Conservation (phyloP, 1,284 basidiomycete species). For the Moesziomyces sp. region DNA sequence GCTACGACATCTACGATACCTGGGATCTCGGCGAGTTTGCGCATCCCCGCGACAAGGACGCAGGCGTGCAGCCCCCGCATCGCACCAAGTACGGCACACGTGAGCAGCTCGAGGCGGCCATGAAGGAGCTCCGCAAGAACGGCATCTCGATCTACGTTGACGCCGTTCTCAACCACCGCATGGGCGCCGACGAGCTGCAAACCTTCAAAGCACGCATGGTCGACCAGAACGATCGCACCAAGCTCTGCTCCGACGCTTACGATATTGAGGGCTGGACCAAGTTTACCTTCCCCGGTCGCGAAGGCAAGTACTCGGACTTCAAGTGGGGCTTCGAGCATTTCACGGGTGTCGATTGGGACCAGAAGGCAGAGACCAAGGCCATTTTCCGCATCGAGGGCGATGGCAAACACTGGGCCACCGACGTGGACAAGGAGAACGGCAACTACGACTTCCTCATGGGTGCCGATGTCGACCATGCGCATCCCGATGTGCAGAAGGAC, state of each 20-base stretch:
- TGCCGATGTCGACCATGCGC: slow-evolving; percentile 78
- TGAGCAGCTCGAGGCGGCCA: slow-evolving; percentile 79
- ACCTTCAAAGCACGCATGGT: slow-evolving; percentile 71
- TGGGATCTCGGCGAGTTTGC: slow-evolving; percentile 81
- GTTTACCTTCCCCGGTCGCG: slow-evolving; percentile 83
- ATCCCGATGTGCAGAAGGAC: slow-evolving; percentile 76
- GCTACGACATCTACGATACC: slow-evolving; percentile 68
- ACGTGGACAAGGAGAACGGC: slow-evolving; percentile 69
- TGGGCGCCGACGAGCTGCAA: slow-evolving; percentile 83
- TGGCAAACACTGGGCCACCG: slow-evolving; percentile 71
- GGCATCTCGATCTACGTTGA: slow-evolving; percentile 70
- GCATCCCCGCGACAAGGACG: slow-evolving; percentile 78
- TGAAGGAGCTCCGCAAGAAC: slow-evolving; percentile 70
- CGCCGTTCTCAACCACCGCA: slow-evolving; percentile 72
- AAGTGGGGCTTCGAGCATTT: slow-evolving; percentile 69
- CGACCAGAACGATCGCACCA: slow-evolving; percentile 45
- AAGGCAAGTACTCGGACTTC: slow-evolving; percentile 74
- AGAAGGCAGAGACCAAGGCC: slow-evolving; percentile 74
- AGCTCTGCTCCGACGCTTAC: slow-evolving; percentile 35
- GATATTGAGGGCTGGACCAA: slow-evolving; percentile 68
- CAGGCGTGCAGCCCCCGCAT: slow-evolving; percentile 59
- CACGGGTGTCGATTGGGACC: slow-evolving; percentile 86
- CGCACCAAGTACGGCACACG: slow-evolving; percentile 91
- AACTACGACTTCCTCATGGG: slow-evolving; percentile 70
- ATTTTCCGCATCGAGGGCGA: slow-evolving; percentile 73